phyloP scores from a whole-genome alignment of 768 basidiomycete species.

The Phaeotremella fagi region DNA sequence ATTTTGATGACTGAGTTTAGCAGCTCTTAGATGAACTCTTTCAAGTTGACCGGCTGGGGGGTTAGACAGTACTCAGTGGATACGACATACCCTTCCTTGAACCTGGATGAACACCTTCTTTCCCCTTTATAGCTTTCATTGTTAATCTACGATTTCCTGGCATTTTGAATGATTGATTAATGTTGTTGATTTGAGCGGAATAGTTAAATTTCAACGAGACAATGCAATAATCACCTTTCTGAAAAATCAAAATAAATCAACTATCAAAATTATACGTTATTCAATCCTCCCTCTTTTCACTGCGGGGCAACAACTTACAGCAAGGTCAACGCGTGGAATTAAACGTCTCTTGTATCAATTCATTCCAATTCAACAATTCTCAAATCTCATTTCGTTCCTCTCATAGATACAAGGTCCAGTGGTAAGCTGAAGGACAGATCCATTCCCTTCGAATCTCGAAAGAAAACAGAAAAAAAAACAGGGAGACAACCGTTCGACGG shows the following conservation, averaged over 20 bases:
- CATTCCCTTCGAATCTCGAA: too few relatives aligned
- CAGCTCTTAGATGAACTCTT: constrained; percentile 43
- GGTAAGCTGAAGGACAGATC: too few relatives aligned
- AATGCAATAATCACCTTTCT: too few relatives aligned
- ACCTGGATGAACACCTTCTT: constrained; percentile 47
- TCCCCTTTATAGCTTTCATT: constrained; percentile 48
- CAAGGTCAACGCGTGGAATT: too few relatives aligned
- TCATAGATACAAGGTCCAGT: too few relatives aligned
- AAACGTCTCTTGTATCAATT: too few relatives aligned
- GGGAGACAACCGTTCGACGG: neutral
- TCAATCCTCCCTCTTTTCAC: too few relatives aligned
- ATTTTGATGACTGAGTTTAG: constrained; percentile 39
- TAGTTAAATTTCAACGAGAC: neutral
- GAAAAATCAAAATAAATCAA: constrained; percentile 9
- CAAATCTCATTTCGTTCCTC: too few relatives aligned
- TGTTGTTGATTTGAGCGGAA: neutral
- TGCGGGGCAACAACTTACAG: too few relatives aligned
- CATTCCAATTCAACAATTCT: too few relatives aligned
- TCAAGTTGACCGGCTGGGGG: constrained; percentile 44
- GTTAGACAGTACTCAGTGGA: neutral
- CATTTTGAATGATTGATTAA: constrained; percentile 18
- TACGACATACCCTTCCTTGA: constrained; percentile 41
- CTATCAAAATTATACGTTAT: too few relatives aligned
- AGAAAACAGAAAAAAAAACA: too few relatives aligned
- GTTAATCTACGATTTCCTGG: constrained; percentile 43